Percentiles rank a stretch among this genome's conserved stretches.
phyloP scores from a whole-genome alignment of 139 green algal genomes.

The Pleodorina starrii region DNA sequence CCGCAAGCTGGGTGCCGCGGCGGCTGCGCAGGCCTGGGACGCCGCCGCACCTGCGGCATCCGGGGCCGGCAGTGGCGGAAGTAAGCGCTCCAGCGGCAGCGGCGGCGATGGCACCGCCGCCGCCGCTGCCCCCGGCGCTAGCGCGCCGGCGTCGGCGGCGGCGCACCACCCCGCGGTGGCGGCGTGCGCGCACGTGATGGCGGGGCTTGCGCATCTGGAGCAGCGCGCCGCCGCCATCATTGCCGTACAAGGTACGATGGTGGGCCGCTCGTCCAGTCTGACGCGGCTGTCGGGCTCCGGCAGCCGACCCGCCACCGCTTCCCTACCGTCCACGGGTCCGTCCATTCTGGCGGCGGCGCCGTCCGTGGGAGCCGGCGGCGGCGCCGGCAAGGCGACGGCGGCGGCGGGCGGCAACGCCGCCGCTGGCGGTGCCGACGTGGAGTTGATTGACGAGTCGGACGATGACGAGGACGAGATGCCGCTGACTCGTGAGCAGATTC shows the following conservation, averaged over 20 bases:
- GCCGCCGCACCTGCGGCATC: slow-evolving; percentile 2
- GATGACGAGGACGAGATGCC: slow-evolving; percentile 57
- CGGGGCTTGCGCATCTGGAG: slow-evolving; percentile 55
- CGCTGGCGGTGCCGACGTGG: neutral
- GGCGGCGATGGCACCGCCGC: neutral
- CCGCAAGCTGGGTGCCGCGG: slow-evolving; percentile 26
- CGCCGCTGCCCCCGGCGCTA: neutral
- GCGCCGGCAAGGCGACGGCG: neutral
- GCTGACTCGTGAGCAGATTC: slow-evolving; percentile 60
- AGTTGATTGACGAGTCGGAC: slow-evolving; percentile 48
- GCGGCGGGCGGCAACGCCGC: neutral
- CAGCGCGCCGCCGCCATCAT: slow-evolving; percentile 53
- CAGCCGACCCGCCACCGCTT: neutral
- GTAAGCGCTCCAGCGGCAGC: neutral
- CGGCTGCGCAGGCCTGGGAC: slow-evolving; percentile 36
- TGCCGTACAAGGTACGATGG: slow-evolving; percentile 53
- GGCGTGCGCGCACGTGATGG: slow-evolving; percentile 32
- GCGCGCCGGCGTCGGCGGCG: neutral
- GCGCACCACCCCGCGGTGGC: neutral
- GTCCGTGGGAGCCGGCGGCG: neutral
- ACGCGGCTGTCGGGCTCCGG: neutral
- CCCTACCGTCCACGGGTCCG: neutral
- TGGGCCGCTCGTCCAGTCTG: slow-evolving; percentile 24
- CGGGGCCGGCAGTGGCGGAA: too few relatives aligned
- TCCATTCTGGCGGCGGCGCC: neutral